phyloP scores from a whole-genome alignment of 1,284 basidiomycete genomes.

The Microbotryomycetes sp. region DNA sequence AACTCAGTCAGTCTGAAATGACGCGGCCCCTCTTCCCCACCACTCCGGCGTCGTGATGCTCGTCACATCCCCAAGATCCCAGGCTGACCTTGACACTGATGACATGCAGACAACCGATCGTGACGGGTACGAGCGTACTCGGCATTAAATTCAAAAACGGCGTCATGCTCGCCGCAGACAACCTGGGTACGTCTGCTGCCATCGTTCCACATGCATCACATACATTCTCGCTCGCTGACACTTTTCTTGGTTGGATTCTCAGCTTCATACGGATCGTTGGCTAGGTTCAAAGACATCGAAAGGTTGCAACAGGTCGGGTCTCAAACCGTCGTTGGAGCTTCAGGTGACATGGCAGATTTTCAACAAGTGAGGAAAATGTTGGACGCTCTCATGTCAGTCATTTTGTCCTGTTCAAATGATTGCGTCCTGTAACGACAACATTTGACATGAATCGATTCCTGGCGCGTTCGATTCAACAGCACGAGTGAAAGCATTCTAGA shows the following conservation, averaged over 20 bases:
- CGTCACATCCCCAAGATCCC: not conserved
- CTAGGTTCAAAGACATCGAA: conserved; percentile 90
- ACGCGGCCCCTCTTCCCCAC: not conserved
- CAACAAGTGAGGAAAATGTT: conserved; percentile 81
- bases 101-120: conserved; percentile 71
- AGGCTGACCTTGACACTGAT: not conserved
- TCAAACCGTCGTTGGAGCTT: conserved; percentile 81
- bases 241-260: not conserved
- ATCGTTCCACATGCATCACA: no score
- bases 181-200: conserved; percentile 59
- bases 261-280: conserved; percentile 97
- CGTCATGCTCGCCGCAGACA: conserved; percentile 99
- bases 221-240: not conserved
- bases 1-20: conserved; percentile 59
- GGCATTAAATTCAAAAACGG: conserved; percentile 93
- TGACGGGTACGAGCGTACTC: conserved; percentile 92
- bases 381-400: conserved; percentile 55
- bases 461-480: conserved; percentile 36
- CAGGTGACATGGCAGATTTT: conserved; percentile 97
- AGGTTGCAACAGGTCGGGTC: conserved; percentile 78
- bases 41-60: not conserved
- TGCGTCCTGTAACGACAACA: not conserved
- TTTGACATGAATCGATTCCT: not conserved
- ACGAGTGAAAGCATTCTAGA: conserved; percentile 71
- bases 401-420: not conserved